Percentiles rank a stretch among this genome's conserved stretches.
phyloP scores from a whole-genome alignment of 495 filamentous ascomycete species.

The Aspergillus campestris region DNA sequence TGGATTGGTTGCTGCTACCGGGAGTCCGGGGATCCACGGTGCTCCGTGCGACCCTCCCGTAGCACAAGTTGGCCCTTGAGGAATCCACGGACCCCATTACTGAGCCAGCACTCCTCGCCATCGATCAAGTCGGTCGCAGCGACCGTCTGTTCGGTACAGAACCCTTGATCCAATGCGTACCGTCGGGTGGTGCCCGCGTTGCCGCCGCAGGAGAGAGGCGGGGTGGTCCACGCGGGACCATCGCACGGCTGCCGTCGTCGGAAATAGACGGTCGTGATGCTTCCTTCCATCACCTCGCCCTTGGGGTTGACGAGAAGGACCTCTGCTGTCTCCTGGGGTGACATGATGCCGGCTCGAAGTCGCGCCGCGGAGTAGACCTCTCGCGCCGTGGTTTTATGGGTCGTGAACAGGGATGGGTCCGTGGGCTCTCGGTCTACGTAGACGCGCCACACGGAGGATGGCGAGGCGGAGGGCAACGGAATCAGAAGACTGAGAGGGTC shows the following conservation, averaged over 20 bases:
- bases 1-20: no score
- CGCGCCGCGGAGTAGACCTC: slow-evolving; percentile 58
- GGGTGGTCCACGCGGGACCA: slow-evolving; percentile 29
- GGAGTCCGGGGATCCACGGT: slow-evolving; percentile 22
- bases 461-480: slow-evolving; percentile 8
- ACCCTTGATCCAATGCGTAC: slow-evolving; percentile 61
- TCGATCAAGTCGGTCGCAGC: slow-evolving; percentile 46
- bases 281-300: slow-evolving; percentile 78
- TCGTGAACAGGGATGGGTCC: slow-evolving; percentile 53
- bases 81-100: slow-evolving; percentile 79
- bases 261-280: slow-evolving; percentile 73
- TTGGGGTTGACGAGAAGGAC: slow-evolving; percentile 63
- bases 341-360: slow-evolving; percentile 43
- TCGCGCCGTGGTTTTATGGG: slow-evolving; percentile 67
- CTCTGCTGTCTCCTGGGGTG: slow-evolving; percentile 48
- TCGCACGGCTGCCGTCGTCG: slow-evolving; percentile 33
- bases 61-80: slow-evolving; percentile 35
- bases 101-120: slow-evolving; percentile 75
- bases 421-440: slow-evolving; percentile 47
- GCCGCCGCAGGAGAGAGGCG: slow-evolving; percentile 53
- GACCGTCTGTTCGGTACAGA: slow-evolving; percentile 57
- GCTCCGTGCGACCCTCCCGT: slow-evolving; percentile 17
- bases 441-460: slow-evolving; percentile 33
- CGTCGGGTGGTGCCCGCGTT: slow-evolving; percentile 74
- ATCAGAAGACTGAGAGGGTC: slow-evolving; percentile 48